phyloP scores from a whole-genome alignment of 306 rosid species.

The Medicago truncatula region DNA sequence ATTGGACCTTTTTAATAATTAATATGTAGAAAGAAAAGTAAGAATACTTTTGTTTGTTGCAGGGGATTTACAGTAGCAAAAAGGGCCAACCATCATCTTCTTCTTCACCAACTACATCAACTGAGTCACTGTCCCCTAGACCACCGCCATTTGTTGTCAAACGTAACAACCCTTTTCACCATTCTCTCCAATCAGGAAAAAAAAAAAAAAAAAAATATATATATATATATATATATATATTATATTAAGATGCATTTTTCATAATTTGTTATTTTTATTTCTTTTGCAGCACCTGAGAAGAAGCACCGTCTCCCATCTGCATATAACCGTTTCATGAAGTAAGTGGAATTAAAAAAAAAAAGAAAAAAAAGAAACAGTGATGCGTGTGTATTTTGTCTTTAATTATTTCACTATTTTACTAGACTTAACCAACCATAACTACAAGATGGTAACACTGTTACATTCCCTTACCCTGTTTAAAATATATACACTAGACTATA shows the following conservation, averaged over 20 bases:
- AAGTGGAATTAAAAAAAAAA: conserved; percentile 44
- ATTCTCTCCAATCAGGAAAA: conserved; percentile 13
- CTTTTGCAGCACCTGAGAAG: conserved; percentile 91
- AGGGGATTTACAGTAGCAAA: conserved; percentile 68
- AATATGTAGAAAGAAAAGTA: background rate
- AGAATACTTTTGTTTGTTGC: conserved; percentile 27
- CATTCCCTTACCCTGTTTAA: conserved; percentile 23
- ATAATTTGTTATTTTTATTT: background rate
- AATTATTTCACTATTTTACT: conserved; percentile 5
- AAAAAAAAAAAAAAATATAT: too few species aligned
- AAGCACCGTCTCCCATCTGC: conserved; percentile 97
- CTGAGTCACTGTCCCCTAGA: conserved; percentile 80
- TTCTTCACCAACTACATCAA: conserved; percentile 60
- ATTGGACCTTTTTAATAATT: too few species aligned
- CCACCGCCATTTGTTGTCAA: conserved; percentile 89
- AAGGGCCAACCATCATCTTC: conserved; percentile 68
- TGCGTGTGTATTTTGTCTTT: background rate
- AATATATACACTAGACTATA: background rate
- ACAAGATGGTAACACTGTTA: conserved; percentile 28
- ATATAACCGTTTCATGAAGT: conserved; percentile 99
- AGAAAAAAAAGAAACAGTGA: background rate
- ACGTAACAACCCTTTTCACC: conserved; percentile 51
- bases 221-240: too few species aligned
- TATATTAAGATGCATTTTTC: background rate
- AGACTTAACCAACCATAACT: background rate